phyloP scores from a whole-genome alignment of 2,329 filamentous ascomycete species.

The Fusarium cicatricum region DNA sequence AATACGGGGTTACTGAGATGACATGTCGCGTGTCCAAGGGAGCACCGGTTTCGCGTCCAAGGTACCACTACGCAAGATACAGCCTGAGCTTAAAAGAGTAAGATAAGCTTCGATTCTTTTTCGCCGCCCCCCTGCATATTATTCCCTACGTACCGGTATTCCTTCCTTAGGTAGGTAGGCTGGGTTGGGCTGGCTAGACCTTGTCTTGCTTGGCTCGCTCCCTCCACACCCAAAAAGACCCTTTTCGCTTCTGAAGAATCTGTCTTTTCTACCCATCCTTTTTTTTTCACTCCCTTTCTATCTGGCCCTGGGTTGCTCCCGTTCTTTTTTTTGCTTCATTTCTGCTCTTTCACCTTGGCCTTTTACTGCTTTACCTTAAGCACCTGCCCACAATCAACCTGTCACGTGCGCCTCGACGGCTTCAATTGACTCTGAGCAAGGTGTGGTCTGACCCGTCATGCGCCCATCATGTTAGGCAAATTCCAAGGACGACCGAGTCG shows the following conservation, averaged over 20 bases:
- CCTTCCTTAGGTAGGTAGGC: no score
- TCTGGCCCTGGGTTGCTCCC: not conserved
- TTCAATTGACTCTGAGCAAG: not conserved
- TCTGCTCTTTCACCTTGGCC: not conserved
- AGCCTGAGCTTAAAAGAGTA: no score
- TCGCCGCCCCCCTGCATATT: conserved; percentile 13
- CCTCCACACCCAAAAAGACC: not conserved
- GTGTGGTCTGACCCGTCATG: conserved; percentile 21
- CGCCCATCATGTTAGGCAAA: conserved; percentile 41
- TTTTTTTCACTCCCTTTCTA: not conserved
- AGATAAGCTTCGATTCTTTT: not conserved
- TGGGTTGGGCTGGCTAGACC: no score
- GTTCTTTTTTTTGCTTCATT: not conserved
- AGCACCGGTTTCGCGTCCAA: no score
- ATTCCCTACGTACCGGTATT: not conserved
- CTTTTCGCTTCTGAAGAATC: not conserved
- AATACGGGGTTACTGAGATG: no score
- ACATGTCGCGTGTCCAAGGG: no score
- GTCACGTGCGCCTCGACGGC: not conserved
- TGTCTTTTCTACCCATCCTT: not conserved
- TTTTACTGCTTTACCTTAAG: no score
- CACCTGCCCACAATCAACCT: no score
- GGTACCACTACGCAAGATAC: no score
- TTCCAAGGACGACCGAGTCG: conserved; percentile 45
- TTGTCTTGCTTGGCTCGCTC: conserved; percentile 8